Conservation (phyloP, 129 eudicot genomes). For the Cynara cardunculus region DNA sequence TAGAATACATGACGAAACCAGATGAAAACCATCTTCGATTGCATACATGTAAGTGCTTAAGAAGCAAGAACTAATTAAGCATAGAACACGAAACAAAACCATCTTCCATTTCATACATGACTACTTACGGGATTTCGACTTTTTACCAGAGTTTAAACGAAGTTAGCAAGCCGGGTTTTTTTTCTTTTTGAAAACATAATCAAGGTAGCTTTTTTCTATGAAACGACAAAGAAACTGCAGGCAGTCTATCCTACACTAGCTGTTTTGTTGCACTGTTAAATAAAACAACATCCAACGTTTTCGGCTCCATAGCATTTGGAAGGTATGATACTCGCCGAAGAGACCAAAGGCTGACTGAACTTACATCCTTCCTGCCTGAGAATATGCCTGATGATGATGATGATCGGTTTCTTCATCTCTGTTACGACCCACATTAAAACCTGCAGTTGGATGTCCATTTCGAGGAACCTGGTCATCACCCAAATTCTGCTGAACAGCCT, state of each 20-base stretch:
- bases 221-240: slow-evolving; percentile 12
- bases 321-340: not conserved
- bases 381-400: not conserved
- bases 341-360: not conserved
- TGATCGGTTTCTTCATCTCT: slow-evolving; percentile 25
- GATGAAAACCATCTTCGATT: not conserved
- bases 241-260: slow-evolving; percentile 10
- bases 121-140: slow-evolving; percentile 16
- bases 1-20: not conserved
- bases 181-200: slow-evolving; percentile 16
- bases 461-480: slow-evolving; percentile 44
- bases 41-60: not conserved
- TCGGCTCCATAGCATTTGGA: not conserved
- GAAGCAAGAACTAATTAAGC: not conserved
- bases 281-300: slow-evolving; percentile 3
- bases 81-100: not conserved
- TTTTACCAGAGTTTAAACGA: slow-evolving; percentile 13
- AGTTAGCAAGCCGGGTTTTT: slow-evolving; percentile 12
- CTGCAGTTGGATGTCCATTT: slow-evolving; percentile 30
- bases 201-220: slow-evolving; percentile 17
- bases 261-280: slow-evolving; percentile 16
- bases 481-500: slow-evolving; percentile 87
- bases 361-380: slow-evolving; percentile 25
- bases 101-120: slow-evolving; percentile 21
- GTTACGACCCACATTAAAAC: slow-evolving; percentile 12